These are phyloP conservation scores for Plantago lanceolata DNA, from an alignment of 305 asterid genomes.

Conservation along the genomic window DNA sequence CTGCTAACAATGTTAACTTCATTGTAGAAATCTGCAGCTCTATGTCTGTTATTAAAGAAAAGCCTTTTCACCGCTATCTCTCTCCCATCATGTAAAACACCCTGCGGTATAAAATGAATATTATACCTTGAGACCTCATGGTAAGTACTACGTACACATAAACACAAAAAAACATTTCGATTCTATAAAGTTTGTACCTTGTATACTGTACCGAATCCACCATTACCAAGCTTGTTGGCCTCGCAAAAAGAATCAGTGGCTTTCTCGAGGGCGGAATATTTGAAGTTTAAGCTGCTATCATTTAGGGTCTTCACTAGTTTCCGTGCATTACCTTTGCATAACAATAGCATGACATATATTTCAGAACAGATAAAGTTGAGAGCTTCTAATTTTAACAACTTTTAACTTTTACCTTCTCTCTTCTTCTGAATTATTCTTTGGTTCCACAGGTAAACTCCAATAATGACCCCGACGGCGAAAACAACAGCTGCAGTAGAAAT, in stretches of 20 bases:
- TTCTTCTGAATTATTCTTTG: conserved; percentile 5
- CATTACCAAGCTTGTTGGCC: conserved; percentile 70
- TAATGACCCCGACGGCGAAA: background rate
- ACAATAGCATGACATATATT: background rate
- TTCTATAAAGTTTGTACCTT: conserved; percentile 27
- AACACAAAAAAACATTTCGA: background rate
- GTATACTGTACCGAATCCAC: conserved; percentile 67
- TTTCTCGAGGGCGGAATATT: conserved; percentile 59
- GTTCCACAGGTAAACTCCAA: conserved; percentile 9
- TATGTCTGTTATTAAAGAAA: conserved; percentile 61
- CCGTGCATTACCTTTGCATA: conserved; percentile 40
- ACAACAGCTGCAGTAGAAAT: background rate
- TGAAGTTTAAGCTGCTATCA: conserved; percentile 63
- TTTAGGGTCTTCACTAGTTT: conserved; percentile 47
- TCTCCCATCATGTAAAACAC: conserved; percentile 74
- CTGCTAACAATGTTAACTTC: conserved; percentile 84
- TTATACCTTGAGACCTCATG: background rate
- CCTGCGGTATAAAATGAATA: conserved; percentile 35
- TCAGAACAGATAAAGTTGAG: no score
- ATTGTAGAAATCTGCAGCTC: conserved; percentile 79
- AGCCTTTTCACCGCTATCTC: conserved; percentile 87
- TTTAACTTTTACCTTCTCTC: background rate
- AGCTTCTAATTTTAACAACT: background rate
- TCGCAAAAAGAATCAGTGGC: conserved; percentile 56
- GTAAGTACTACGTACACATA: no score